Conservation (phyloP, 805 yeast genomes). For the Cyberlindnera subsufficiens region DNA sequence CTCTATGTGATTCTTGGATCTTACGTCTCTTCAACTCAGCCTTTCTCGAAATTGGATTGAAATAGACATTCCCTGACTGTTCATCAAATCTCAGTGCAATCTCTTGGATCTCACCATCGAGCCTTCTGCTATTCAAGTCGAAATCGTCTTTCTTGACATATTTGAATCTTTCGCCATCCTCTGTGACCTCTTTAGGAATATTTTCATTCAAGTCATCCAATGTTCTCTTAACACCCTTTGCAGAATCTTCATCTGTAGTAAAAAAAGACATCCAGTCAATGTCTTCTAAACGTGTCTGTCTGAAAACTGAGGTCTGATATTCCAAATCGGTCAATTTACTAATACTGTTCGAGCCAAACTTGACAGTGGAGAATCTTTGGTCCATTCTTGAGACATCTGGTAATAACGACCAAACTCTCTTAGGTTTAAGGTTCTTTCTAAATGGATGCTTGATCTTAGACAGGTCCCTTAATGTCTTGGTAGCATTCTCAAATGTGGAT, state of each 20-base stretch:
- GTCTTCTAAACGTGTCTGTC: conserved; percentile 62
- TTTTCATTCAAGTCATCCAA: conserved; percentile 48
- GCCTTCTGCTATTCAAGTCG: conserved; percentile 50
- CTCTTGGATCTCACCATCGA: conserved; percentile 36
- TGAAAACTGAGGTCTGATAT: conserved; percentile 54
- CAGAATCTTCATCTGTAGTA: conserved; percentile 40
- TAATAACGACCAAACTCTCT: conserved; percentile 68
- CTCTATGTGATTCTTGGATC: conserved; percentile 44
- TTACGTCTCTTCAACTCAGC: conserved; percentile 83
- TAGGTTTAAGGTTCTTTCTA: conserved; percentile 68
- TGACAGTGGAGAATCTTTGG: conserved; percentile 59
- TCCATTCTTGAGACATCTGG: conserved; percentile 94
- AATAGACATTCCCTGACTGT: conserved; percentile 57
- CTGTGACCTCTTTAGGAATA: conserved; percentile 29
- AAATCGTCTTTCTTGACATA: conserved; percentile 72
- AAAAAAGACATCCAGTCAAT: conserved; percentile 78
- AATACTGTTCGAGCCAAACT: conserved; percentile 36
- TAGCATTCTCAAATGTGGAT: conserved; percentile 63
- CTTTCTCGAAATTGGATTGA: conserved; percentile 72
- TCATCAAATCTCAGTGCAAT: conserved; percentile 56
- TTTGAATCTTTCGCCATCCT: conserved; percentile 35
- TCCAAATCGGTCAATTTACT: conserved; percentile 4
- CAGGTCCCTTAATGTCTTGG: conserved; percentile 37
- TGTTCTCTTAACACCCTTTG: conserved; percentile 32
- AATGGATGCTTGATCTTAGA: conserved; percentile 66